A percentile compares a stretch with the other conserved stretches of the same genome.
These are phyloP conservation scores for Casuarina glauca DNA, from an alignment of 306 rosid species.

Conservation along the genomic window DNA sequence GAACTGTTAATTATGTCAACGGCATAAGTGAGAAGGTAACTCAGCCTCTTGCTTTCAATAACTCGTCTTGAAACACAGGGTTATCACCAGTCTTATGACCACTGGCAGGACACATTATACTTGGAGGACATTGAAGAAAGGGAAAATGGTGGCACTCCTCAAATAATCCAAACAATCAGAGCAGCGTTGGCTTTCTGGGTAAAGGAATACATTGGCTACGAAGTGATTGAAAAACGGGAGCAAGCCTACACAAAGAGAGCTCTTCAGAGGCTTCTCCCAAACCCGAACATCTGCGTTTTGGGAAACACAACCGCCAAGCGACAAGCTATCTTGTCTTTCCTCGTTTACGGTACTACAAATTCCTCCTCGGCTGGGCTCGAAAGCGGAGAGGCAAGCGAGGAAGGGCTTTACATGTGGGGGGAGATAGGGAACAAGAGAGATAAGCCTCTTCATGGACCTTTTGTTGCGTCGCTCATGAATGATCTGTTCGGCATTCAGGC, in stretches of 20 bases:
- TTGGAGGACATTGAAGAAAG: conserved; percentile 69
- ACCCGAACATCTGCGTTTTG: conserved; percentile 54
- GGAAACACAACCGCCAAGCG: conserved; percentile 60
- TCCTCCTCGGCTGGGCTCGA: conserved; percentile 5
- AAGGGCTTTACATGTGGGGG: conserved; percentile 49
- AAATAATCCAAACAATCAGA: conserved; percentile 71
- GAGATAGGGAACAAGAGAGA: conserved; percentile 58
- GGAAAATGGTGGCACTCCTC: conserved; percentile 91
- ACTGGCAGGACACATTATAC: conserved; percentile 76
- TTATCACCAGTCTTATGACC: too few relatives aligned
- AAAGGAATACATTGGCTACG: conserved; percentile 58
- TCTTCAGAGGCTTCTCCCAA: conserved; percentile 53
- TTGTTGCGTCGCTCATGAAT: conserved; percentile 69
- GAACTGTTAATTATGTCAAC: conserved; percentile 73
- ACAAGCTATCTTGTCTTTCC: conserved; percentile 72
- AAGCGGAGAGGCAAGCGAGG: conserved; percentile 14
- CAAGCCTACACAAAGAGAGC: conserved; percentile 48
- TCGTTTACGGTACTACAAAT: conserved; percentile 56
- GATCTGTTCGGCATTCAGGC: conserved; percentile 88
- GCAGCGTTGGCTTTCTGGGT: conserved; percentile 95
- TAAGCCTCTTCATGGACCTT: conserved; percentile 77
- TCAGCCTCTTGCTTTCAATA: too few relatives aligned
- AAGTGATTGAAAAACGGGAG: conserved; percentile 66
- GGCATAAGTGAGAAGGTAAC: conserved; percentile 65
- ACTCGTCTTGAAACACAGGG: too few relatives aligned